A percentile compares a stretch with the other conserved stretches of the same genome.
Evolutionary conservation across 805 yeast genomes (phyloP).

Genomic region (Spathaspora girioi): DNA sequence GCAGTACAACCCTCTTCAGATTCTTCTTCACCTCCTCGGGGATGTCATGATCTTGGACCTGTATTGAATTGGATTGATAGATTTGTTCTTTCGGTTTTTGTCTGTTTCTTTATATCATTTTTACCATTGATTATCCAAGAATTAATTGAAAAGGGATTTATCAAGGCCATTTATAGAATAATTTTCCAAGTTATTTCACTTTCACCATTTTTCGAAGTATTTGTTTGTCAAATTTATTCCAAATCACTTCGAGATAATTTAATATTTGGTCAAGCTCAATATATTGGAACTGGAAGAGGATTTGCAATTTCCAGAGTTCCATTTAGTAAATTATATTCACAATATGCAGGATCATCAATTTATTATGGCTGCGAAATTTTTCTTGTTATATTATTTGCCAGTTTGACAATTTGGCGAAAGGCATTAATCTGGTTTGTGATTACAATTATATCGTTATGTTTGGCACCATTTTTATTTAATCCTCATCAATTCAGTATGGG

Average conservation of each 20-base stretch:
- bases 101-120: conserved; percentile 90
- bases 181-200: conserved; percentile 74
- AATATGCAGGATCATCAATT: conserved; percentile 73
- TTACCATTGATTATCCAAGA: conserved; percentile 87
- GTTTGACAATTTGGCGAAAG: conserved; percentile 78
- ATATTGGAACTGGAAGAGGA: conserved; percentile 91
- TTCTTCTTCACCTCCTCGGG: conserved; percentile 23
- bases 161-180: conserved; percentile 70
- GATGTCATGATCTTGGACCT: conserved; percentile 83
- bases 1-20: conserved; percentile 55
- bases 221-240: conserved; percentile 91
- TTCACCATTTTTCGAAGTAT: conserved; percentile 91
- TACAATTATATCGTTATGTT: conserved; percentile 42
- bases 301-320: conserved; percentile 82
- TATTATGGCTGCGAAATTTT: conserved; percentile 72
- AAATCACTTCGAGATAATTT: conserved; percentile 71
- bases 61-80: conserved; percentile 88
- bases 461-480: conserved; percentile 51
- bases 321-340: conserved; percentile 68
- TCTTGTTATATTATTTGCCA: conserved; percentile 69
- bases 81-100: conserved; percentile 84
- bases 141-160: conserved; percentile 76
- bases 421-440: conserved; percentile 60
- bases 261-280: conserved; percentile 87
- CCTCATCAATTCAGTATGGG: conserved; percentile 51